phyloP scores from a whole-genome alignment of 2,329 filamentous ascomycete species.

The Davidsoniella eucalypti region DNA sequence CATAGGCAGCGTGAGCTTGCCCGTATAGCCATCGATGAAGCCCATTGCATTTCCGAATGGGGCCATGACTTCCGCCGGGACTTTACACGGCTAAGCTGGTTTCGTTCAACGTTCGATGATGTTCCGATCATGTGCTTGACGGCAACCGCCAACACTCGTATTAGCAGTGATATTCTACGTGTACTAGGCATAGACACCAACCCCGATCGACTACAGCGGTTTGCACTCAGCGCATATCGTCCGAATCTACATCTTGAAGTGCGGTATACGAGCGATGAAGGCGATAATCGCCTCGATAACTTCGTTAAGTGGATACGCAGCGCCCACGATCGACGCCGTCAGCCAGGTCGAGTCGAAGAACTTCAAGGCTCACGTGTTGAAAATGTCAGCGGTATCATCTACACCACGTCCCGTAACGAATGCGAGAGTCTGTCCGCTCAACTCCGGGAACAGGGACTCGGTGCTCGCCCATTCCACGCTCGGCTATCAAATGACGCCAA shows the following conservation, averaged over 20 bases:
- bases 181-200: slow-evolving; percentile 51
- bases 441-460: slow-evolving; percentile 51
- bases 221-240: slow-evolving; percentile 69
- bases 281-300: slow-evolving; percentile 54
- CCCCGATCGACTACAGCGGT: slow-evolving; percentile 47
- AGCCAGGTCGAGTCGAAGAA: slow-evolving; percentile 40
- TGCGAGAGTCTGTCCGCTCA: slow-evolving; percentile 54
- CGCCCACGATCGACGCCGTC: slow-evolving; percentile 54
- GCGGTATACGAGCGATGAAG: slow-evolving; percentile 61
- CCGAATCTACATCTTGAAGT: slow-evolving; percentile 86
- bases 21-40: slow-evolving; percentile 80
- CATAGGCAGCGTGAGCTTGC: slow-evolving; percentile 71
- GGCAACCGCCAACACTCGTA: slow-evolving; percentile 69
- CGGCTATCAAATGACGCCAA: slow-evolving; percentile 52
- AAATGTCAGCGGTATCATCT: slow-evolving; percentile 62
- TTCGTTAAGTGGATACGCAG: slow-evolving; percentile 60
- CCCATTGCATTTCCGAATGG: slow-evolving; percentile 96
- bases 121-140: slow-evolving; percentile 89
- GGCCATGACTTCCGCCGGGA: slow-evolving; percentile 92
- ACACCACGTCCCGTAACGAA: slow-evolving; percentile 58
- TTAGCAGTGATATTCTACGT: slow-evolving; percentile 66
- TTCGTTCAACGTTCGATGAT: slow-evolving; percentile 62
- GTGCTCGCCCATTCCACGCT: slow-evolving; percentile 57
- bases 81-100: slow-evolving; percentile 76
- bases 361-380: slow-evolving; percentile 41